Conservation (phyloP, 805 yeast species). For the Wickerhamomyces sydowiorum region DNA sequence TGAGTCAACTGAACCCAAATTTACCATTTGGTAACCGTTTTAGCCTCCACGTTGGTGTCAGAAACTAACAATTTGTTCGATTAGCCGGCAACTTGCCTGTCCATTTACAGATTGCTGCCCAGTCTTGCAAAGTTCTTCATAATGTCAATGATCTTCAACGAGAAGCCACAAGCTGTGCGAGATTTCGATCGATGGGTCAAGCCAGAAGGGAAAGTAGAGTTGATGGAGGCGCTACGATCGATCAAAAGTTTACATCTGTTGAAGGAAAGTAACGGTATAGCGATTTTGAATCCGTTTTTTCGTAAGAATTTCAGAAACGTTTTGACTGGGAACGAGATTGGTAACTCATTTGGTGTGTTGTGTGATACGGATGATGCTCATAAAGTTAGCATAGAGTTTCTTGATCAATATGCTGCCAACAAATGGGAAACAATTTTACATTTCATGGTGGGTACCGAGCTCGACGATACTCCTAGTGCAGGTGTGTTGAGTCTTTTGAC, state of each 20-base stretch:
- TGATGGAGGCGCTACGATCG: slow-evolving; percentile 74
- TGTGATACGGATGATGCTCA: slow-evolving; percentile 50
- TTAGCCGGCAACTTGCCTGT: slow-evolving; percentile 85
- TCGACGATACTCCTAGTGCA: slow-evolving; percentile 62
- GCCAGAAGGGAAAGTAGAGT: slow-evolving; percentile 42
- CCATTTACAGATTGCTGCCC: slow-evolving; percentile 86
- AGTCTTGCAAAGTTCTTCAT: slow-evolving; percentile 84
- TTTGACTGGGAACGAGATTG: slow-evolving; percentile 68
- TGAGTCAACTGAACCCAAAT: slow-evolving; percentile 19
- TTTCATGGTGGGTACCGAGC: slow-evolving; percentile 94
- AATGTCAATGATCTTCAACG: slow-evolving; percentile 81
- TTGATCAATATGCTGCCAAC: slow-evolving; percentile 74
- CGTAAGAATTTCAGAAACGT: slow-evolving; percentile 74
- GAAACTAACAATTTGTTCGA: slow-evolving; percentile 1
- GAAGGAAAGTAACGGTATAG: slow-evolving; percentile 45
- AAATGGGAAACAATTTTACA: slow-evolving; percentile 96
- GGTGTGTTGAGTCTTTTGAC: slow-evolving; percentile 73
- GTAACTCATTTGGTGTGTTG: slow-evolving; percentile 73
- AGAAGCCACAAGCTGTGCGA: slow-evolving; percentile 58
- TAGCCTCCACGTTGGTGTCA: slow-evolving; percentile 1
- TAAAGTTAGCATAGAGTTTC: slow-evolving; percentile 53
- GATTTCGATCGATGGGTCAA: slow-evolving; percentile 76
- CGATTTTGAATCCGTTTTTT: slow-evolving; percentile 65
- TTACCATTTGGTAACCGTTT: too few relatives aligned
- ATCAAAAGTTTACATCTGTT: slow-evolving; percentile 72